These are phyloP conservation scores for Lactarius vividus DNA, from an alignment of 768 basidiomycete species.

Conservation along the genomic window DNA sequence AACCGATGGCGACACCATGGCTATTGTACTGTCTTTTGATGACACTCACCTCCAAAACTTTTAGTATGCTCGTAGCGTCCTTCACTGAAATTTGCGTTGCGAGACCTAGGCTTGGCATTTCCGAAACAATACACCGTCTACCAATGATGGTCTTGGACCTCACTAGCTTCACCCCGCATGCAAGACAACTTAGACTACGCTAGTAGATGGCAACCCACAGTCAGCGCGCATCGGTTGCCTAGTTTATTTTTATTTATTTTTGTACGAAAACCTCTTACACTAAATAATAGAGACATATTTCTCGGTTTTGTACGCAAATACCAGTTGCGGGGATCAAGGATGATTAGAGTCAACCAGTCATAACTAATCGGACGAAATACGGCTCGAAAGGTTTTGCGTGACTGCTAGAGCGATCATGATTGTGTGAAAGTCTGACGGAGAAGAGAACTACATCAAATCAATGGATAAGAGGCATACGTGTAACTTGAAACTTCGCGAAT, in stretches of 20 bases:
- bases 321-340: too few species aligned
- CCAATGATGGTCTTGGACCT: background rate
- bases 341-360: too few species aligned
- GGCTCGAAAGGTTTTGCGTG: background rate
- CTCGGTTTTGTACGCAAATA: too few species aligned
- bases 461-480: background rate
- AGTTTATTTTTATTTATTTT: too few species aligned
- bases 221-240: too few species aligned
- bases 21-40: conserved; percentile 3
- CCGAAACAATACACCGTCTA: too few species aligned
- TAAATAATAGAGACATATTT: too few species aligned
- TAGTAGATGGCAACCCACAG: too few species aligned
- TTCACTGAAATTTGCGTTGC: conserved; percentile 20
- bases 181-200: too few species aligned
- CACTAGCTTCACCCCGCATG: too few species aligned
- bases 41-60: conserved; percentile 17
- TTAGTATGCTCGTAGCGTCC: conserved; percentile 26
- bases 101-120: background rate
- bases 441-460: background rate
- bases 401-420: background rate
- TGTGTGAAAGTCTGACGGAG: background rate
- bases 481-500: background rate
- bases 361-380: background rate
- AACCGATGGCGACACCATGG: conserved; percentile 25
- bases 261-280: too few species aligned